A percentile compares a stretch with the other conserved stretches of the same genome.
phyloP scores from a whole-genome alignment of 148 eudicot genomes.

The Spergularia marina region DNA sequence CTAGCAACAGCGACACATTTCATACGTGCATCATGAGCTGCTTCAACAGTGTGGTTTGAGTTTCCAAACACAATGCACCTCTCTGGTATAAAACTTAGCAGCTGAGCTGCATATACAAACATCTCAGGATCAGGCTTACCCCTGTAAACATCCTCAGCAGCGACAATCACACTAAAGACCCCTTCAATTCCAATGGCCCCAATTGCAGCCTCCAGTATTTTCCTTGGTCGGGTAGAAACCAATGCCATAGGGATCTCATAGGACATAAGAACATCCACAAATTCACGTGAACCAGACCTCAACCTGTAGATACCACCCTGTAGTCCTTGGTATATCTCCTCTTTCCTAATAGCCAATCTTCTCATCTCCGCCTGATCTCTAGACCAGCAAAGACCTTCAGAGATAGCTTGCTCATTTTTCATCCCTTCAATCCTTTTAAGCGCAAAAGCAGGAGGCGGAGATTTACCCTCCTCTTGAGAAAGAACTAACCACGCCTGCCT shows the following conservation, averaged over 20 bases:
- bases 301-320: slow-evolving; percentile 78
- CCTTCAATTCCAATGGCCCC: slow-evolving; percentile 69
- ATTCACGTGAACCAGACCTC: slow-evolving; percentile 76
- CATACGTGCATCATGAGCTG: slow-evolving; percentile 92
- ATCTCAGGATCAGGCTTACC: slow-evolving; percentile 98
- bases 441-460: slow-evolving; percentile 63
- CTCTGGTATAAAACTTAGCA: slow-evolving; percentile 73
- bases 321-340: slow-evolving; percentile 68
- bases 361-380: slow-evolving; percentile 63
- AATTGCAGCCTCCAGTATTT: slow-evolving; percentile 66
- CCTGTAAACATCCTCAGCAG: slow-evolving; percentile 84
- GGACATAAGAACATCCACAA: slow-evolving; percentile 54
- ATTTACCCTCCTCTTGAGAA: slow-evolving; percentile 82
- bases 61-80: slow-evolving; percentile 93
- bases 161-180: slow-evolving; percentile 71
- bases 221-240: slow-evolving; percentile 83
- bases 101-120: slow-evolving; percentile 84
- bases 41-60: slow-evolving; percentile 88
- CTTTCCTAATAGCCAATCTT: slow-evolving; percentile 68
- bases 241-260: slow-evolving; percentile 88
- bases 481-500: slow-evolving; percentile 85
- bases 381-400: slow-evolving; percentile 94
- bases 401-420: slow-evolving; percentile 94
- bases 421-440: slow-evolving; percentile 76
- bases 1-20: slow-evolving; percentile 98